phyloP scores from a whole-genome alignment of 345 rosid species.

The Arabis hirsuta region DNA sequence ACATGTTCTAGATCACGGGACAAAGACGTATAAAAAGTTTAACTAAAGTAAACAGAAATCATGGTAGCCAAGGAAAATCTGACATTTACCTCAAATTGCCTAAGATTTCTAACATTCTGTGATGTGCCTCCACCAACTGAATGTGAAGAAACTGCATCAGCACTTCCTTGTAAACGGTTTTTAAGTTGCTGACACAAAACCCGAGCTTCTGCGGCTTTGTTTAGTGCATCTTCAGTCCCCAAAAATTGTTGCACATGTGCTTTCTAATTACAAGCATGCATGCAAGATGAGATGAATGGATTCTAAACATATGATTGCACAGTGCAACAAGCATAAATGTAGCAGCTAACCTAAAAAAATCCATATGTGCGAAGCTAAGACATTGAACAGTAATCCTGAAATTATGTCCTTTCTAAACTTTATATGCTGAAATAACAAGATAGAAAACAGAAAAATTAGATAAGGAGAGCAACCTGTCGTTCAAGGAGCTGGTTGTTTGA shows the following conservation, averaged over 20 bases:
- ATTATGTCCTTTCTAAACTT: neutral
- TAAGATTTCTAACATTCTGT: conserved; percentile 67
- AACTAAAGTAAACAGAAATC: conserved; percentile 8
- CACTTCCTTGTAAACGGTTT: conserved; percentile 70
- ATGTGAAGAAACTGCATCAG: conserved; percentile 57
- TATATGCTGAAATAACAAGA: conserved; percentile 5
- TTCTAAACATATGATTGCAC: neutral
- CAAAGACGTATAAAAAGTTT: neutral
- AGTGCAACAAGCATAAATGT: conserved; percentile 3
- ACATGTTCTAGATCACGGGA: conserved; percentile 6
- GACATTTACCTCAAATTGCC: conserved; percentile 74
- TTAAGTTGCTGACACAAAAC: conserved; percentile 68
- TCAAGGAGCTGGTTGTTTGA: conserved; percentile 85
- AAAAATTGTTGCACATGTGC: conserved; percentile 93
- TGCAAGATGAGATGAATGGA: conserved; percentile 14
- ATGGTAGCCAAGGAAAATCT: conserved; percentile 9
- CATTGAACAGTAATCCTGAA: conserved; percentile 11
- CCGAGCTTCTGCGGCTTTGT: conserved; percentile 87
- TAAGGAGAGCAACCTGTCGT: conserved; percentile 66
- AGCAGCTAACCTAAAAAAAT: neutral
- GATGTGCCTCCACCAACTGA: conserved; percentile 58
- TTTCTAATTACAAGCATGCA: conserved; percentile 54
- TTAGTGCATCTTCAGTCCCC: conserved; percentile 86
- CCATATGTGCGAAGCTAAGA: conserved; percentile 10
- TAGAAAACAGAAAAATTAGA: conserved; percentile 11